phyloP scores from a whole-genome alignment of 352 stramenopile species.

The Globisporangium echinulatum region DNA sequence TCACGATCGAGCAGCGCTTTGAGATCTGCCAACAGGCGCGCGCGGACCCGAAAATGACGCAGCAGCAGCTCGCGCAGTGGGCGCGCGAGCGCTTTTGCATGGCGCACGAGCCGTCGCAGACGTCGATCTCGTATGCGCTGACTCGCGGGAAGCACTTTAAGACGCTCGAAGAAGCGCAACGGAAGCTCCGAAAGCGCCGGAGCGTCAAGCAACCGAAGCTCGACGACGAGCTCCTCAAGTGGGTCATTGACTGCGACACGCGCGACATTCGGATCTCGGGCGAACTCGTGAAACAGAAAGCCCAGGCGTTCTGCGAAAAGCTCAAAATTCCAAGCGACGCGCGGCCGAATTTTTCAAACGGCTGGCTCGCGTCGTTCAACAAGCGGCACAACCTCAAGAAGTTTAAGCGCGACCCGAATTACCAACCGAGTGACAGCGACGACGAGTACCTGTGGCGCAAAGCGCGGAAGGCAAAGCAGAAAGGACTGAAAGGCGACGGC shows the following conservation, averaged over 20 bases:
- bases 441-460: slow-evolving; percentile 16
- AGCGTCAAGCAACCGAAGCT: slow-evolving; percentile 16
- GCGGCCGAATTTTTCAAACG: slow-evolving; percentile 58
- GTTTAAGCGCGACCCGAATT: slow-evolving; percentile 16
- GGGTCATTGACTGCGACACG: slow-evolving; percentile 15
- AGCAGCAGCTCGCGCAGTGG: slow-evolving; percentile 72
- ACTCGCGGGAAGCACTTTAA: slow-evolving; percentile 66
- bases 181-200: slow-evolving; percentile 37
- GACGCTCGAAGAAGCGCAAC: slow-evolving; percentile 63
- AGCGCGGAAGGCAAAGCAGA: slow-evolving; percentile 3
- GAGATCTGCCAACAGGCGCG: slow-evolving; percentile 70
- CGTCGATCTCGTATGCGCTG: slow-evolving; percentile 79
- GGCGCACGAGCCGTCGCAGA: slow-evolving; percentile 69
- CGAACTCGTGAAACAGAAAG: slow-evolving; percentile 17
- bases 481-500: not conserved
- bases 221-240: slow-evolving; percentile 15
- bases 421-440: slow-evolving; percentile 12
- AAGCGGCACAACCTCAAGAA: slow-evolving; percentile 27
- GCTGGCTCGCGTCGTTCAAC: slow-evolving; percentile 82
- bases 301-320: slow-evolving; percentile 13
- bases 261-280: slow-evolving; percentile 16
- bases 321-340: slow-evolving; percentile 9
- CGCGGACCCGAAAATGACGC: slow-evolving; percentile 64
- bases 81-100: slow-evolving; percentile 66
- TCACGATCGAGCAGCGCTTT: slow-evolving; percentile 80